phyloP scores from a whole-genome alignment of 306 rosid genomes.

The Gynostemma pentaphyllum region DNA sequence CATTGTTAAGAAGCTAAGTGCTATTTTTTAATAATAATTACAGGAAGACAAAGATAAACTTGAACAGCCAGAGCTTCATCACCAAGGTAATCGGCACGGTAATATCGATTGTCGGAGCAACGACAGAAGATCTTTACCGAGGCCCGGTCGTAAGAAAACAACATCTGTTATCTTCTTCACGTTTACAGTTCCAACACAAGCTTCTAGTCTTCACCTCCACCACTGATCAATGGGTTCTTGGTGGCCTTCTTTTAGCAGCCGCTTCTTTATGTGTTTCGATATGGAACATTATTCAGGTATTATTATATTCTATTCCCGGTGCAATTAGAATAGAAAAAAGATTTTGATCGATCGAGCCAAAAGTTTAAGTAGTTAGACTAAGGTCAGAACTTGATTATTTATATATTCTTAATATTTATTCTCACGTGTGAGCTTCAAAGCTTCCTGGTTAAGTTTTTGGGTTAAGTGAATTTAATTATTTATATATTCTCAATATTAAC shows the following conservation, averaged over 20 bases:
- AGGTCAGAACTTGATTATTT: no score
- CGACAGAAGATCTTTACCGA: conserved; percentile 32
- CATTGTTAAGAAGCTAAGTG: no score
- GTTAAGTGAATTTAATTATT: no score
- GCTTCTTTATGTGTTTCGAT: conserved; percentile 47
- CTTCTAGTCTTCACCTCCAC: conserved; percentile 41
- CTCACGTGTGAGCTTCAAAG: no score
- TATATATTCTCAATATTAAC: no score
- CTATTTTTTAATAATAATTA: no score
- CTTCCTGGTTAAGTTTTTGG: no score
- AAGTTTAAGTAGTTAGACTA: no score
- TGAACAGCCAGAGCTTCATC: conserved; percentile 28
- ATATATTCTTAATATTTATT: no score
- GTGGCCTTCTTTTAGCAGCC: conserved; percentile 54
- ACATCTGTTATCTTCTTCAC: conserved; percentile 24
- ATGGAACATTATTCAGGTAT: conserved; percentile 45
- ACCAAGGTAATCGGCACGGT: conserved; percentile 43
- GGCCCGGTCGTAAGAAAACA: conserved; percentile 42
- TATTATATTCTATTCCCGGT: not conserved
- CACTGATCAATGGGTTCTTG: conserved; percentile 60
- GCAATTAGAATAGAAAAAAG: not conserved
- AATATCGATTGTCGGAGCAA: conserved; percentile 52
- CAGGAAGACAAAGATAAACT: conserved; percentile 32
- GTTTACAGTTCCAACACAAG: conserved; percentile 18
- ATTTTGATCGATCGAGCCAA: no score